A percentile compares a stretch with the other conserved stretches of the same genome.
phyloP scores from a whole-genome alignment of 192 early-diverging fungal genomes.

The Diversispora eburnea region DNA sequence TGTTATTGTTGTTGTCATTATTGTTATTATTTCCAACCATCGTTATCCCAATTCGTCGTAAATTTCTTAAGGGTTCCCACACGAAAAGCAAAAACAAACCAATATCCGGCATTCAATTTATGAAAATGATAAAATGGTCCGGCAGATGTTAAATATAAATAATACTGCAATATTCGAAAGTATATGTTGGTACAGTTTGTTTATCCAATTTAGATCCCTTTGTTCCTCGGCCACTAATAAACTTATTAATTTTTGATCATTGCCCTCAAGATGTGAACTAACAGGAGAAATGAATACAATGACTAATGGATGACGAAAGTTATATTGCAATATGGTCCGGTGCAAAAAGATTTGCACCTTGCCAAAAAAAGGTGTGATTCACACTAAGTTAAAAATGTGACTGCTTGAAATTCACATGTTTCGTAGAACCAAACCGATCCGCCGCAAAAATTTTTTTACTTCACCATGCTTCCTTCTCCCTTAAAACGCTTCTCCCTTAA shows the following conservation, averaged over 20 bases:
- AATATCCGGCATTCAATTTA: slow-evolving; percentile 20
- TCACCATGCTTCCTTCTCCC: too few species aligned
- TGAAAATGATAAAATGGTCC: slow-evolving; percentile 28
- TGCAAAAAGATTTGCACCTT: too few species aligned
- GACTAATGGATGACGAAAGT: slow-evolving; percentile 17
- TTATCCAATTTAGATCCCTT: slow-evolving; percentile 15
- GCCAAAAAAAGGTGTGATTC: too few species aligned
- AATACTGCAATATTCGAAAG: slow-evolving; percentile 24
- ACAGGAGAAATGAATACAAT: slow-evolving; percentile 2
- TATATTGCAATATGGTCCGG: too few species aligned
- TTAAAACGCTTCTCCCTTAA: too few species aligned
- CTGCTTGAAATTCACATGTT: too few species aligned
- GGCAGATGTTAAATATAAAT: slow-evolving; percentile 16
- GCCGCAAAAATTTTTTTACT: too few species aligned
- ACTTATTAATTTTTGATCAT: slow-evolving; percentile 25
- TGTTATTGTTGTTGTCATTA: too few species aligned
- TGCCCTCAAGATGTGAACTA: neutral
- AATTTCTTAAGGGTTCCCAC: slow-evolving; percentile 8
- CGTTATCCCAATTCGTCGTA: neutral
- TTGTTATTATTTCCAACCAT: neutral
- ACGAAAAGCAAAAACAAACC: slow-evolving; percentile 16
- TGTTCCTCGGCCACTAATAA: slow-evolving; percentile 13
- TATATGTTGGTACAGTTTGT: slow-evolving; percentile 20
- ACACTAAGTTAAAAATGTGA: too few species aligned
- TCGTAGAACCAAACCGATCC: too few species aligned